These are phyloP conservation scores for Azolla pinnata DNA, from an alignment of 75 land plant species.

Conservation along the genomic window DNA sequence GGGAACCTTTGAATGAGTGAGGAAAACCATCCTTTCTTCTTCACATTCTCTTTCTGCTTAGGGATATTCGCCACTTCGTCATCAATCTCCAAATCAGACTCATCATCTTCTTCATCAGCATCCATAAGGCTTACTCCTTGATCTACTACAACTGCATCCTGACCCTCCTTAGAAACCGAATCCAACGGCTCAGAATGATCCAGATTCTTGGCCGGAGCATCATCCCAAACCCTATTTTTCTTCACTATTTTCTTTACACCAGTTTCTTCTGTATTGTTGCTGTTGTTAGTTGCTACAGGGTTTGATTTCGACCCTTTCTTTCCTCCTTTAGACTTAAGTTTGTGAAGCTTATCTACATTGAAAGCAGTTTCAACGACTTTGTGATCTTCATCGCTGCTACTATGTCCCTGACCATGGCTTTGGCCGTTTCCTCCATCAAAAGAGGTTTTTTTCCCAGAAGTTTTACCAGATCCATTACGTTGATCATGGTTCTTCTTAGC, in stretches of 20 bases:
- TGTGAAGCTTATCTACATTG: slow-evolving; percentile 87
- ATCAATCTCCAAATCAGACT: slow-evolving; percentile 58
- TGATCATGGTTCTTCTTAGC: slow-evolving; percentile 26
- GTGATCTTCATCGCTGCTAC: slow-evolving; percentile 43
- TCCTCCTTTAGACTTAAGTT: slow-evolving; percentile 50
- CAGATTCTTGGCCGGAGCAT: slow-evolving; percentile 55
- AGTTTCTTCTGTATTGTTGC: slow-evolving; percentile 37
- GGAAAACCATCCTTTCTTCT: slow-evolving; percentile 96
- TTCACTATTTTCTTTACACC: slow-evolving; percentile 49
- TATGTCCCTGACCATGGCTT: slow-evolving; percentile 14
- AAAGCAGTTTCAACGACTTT: slow-evolving; percentile 50
- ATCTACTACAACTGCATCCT: slow-evolving; percentile 32
- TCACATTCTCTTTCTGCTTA: slow-evolving; percentile 30
- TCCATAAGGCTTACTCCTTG: slow-evolving; percentile 97
- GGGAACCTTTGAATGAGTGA: slow-evolving; percentile 80
- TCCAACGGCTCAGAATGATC: slow-evolving; percentile 70
- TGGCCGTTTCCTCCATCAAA: slow-evolving; percentile 16
- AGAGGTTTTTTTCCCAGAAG: too few relatives aligned
- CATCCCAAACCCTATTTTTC: slow-evolving; percentile 95
- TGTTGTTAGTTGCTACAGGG: slow-evolving; percentile 32
- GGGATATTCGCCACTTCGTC: slow-evolving; percentile 44
- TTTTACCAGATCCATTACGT: slow-evolving; percentile 10
- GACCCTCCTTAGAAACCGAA: slow-evolving; percentile 43
- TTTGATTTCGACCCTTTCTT: slow-evolving; percentile 36
- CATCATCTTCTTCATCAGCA: slow-evolving; percentile 59